Evolutionary conservation across 441 rosid genomes (phyloP).

Genomic region (Flueggea neowawraea): DNA sequence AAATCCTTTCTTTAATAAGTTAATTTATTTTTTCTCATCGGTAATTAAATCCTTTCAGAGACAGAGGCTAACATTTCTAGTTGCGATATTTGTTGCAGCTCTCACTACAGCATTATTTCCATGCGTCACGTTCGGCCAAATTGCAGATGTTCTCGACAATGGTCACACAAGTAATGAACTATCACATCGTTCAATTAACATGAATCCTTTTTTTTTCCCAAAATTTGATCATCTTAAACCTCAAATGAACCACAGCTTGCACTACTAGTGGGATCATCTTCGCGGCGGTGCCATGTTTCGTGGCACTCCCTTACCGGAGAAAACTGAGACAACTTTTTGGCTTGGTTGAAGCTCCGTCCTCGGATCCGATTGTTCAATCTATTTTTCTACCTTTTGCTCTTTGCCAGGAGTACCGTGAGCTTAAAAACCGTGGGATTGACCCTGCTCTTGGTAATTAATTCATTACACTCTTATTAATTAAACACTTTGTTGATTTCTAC

Average conservation of each 20-base stretch:
- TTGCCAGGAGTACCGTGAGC: constrained; percentile 37
- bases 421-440: constrained; percentile 21
- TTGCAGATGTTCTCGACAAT: constrained; percentile 5
- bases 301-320: background rate
- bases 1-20: no score
- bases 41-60: no score
- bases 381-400: constrained; percentile 25
- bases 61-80: background rate
- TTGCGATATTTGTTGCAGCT: background rate
- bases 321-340: background rate
- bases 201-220: no score
- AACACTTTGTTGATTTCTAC: no score
- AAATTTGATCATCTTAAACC: no score
- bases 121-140: constrained; percentile 4
- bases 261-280: background rate
- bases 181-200: background rate
- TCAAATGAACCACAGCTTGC: background rate
- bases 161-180: constrained; percentile 2
- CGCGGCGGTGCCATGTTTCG: background rate
- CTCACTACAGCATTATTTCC: background rate
- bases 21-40: no score
- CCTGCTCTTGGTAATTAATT: constrained; percentile 12
- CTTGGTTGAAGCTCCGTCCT: background rate
- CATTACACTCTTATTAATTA: no score
- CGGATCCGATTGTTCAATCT: constrained; percentile 28